Evolutionary conservation across 345 rosid species (phyloP), one percentile per base, ranked within the genome.

Genomic region (Gossypioides kirkii): DNA sequence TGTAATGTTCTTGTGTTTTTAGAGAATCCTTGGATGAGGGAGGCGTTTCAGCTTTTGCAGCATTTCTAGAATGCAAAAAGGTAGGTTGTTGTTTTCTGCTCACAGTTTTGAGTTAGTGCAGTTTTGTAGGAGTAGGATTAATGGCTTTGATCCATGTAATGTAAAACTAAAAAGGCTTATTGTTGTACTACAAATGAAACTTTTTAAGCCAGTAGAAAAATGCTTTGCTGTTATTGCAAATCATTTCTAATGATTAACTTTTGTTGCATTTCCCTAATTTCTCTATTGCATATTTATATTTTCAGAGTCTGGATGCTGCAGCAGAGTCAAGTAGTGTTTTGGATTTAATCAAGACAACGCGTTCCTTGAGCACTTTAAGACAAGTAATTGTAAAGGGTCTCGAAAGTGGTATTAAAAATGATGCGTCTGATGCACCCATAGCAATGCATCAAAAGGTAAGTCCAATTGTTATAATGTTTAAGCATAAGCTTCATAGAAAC

Each of bases 401-500:
- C 56, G 93, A 87, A 77, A 92, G 98, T 71, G 98, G 98, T 77
- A 82, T 89, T 46, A 84, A 95, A 76, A 92, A 92, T 82, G 98
- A 94, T 88, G 98, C 98, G 77, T 77, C 95, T 74, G 98, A 92
- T 84, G 77, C 89, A 78, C 92, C 98, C 72, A 92, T 94, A 76
- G 98, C 97, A 36, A 84, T 80, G 90, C 97, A 97, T 60, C 98
- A 94, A 80, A 94, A 94, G 94, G 98, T 90, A 67, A 70, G 77
- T 60, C 71, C 60, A 43, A 22, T 72, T 74, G 3, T 14, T 20
- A 16, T 58, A 43, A 25, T 45, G 69, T 50, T 60, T 72, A 72
- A 69, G 41, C 41, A 18, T 20, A 56, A 69, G 53, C 56, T 72
- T 71, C 50, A 65, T 52, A 70, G 73, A 18, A 42, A 67, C 71